Base-by-base conservation (phyloP, 2,329 filamentous ascomycete genomes). In the Exophiala oligosperma region DNA sequence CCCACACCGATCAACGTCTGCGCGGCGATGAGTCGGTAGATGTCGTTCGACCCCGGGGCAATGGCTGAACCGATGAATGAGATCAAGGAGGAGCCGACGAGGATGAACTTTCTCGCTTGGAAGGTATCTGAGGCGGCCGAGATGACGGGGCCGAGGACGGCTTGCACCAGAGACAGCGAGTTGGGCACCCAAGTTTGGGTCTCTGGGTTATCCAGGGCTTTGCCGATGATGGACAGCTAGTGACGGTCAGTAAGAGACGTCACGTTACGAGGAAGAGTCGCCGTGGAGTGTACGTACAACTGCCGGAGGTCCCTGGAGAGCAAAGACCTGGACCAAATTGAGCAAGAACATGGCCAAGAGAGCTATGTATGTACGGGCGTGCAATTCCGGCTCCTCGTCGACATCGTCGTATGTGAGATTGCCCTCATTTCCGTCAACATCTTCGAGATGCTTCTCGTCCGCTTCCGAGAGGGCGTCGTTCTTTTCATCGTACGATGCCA, bases 331-430 rank as follows among this genome's bases (percentile, higher is more conserved):
- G 4, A 62, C 61, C 35, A 57, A 26, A 26, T 63, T 63, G 49
- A 65, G 51, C 7, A 62, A 32, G 38, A 63, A 63, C 63, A 65
- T 65, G 24, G 63, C 47, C 14, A 56, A 35, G 8, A 65, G 47
- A 14, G 63, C 63, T 43, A 65, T 48, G 26, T 57, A 65, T 23
- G 63, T 65, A 28, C 63, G 43, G 14, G 51, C 46, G 37, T 65
- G 63, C 24, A 65, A 49, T 50, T 65, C 58, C n/a, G 63, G 63
- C 38, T 63, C 63, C 32, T 60, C 61, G 11, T 63, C 61, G 5
- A 41, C 56, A 17, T 62, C 60, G 17, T 58, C 55, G 43, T 61
- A 63, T 6, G 58, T 43, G 8, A 63, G 58, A 49, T 63, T 63
- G 2, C 40, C 32, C 12, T 57, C 54, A 26, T 51, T 37, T 9